A percentile compares a stretch with the other conserved stretches of the same genome.
phyloP scores from a whole-genome alignment of 331 rosid genomes.

The Quercus phellos region DNA sequence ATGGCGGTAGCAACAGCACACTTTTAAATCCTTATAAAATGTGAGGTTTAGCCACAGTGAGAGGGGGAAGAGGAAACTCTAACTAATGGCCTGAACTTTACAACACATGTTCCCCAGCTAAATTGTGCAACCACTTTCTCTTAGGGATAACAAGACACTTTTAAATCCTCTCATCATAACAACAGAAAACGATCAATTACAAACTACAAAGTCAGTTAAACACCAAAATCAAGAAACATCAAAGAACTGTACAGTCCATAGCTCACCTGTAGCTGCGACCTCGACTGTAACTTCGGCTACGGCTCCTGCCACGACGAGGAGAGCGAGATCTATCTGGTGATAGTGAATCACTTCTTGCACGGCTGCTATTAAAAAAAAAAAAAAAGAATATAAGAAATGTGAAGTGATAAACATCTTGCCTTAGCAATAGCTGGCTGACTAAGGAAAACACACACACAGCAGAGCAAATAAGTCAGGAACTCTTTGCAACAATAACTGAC shows the following conservation, averaged over 20 bases:
- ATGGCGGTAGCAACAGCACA: no score
- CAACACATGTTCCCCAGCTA: no score
- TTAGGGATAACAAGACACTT: no score
- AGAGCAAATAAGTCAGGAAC: background rate
- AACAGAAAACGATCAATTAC: background rate
- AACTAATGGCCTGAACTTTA: no score
- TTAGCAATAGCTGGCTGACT: background rate
- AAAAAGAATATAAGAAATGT: background rate
- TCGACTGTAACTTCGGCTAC: constrained; percentile 43
- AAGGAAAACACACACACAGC: background rate
- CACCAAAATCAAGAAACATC: background rate
- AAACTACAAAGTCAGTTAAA: background rate
- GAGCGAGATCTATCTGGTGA: constrained; percentile 41
- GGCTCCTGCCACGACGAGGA: constrained; percentile 52
- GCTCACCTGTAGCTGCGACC: constrained; percentile 49
- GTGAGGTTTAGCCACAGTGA: no score
- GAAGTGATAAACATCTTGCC: background rate
- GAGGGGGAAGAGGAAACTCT: no score
- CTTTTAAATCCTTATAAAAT: no score
- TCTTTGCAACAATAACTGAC: constrained; percentile 15
- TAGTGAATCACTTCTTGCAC: constrained; percentile 33
- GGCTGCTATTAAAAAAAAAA: constrained; percentile 21
- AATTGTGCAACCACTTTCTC: no score
- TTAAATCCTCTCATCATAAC: no score
- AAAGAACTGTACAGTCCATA: background rate